These are phyloP conservation scores for Fusarium buharicum DNA, from an alignment of 2,329 filamentous ascomycete genomes.

Conservation along the genomic window DNA sequence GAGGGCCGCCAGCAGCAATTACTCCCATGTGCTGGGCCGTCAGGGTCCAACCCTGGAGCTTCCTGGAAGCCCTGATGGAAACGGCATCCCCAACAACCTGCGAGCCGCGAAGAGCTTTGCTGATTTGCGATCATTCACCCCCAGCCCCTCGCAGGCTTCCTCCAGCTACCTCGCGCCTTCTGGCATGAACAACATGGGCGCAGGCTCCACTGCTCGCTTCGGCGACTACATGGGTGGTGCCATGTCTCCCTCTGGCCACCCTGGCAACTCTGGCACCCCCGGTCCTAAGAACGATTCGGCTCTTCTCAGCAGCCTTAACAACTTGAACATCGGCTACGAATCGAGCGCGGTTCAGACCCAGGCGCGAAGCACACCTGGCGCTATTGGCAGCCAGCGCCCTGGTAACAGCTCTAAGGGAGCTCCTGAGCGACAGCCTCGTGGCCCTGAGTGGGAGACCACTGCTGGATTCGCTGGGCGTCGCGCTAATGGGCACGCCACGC, in stretches of 20 bases:
- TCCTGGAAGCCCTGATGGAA: constrained; percentile 77
- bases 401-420: constrained; percentile 55
- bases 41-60: constrained; percentile 88
- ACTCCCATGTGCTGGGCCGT: constrained; percentile 76
- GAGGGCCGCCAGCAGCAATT: constrained; percentile 71
- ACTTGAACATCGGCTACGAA: constrained; percentile 65
- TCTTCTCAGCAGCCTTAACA: constrained; percentile 61
- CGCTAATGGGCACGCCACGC: constrained; percentile 69
- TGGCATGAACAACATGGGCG: constrained; percentile 66
- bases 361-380: constrained; percentile 64
- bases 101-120: constrained; percentile 96
- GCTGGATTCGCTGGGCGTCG: constrained; percentile 66
- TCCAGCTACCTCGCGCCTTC: constrained; percentile 74
- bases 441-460: constrained; percentile 69
- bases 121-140: constrained; percentile 92
- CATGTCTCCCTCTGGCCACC: constrained; percentile 50
- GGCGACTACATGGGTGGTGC: constrained; percentile 58
- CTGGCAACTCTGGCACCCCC: constrained; percentile 52
- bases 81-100: constrained; percentile 77
- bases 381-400: constrained; percentile 73
- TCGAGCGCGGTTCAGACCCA: constrained; percentile 52
- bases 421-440: constrained; percentile 72
- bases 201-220: constrained; percentile 54
- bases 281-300: constrained; percentile 53
- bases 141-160: constrained; percentile 86